A percentile compares a stretch with the other conserved stretches of the same genome.
These are phyloP conservation scores for Perilla frutescens DNA, from an alignment of 257 asterid genomes.

Conservation along the genomic window DNA sequence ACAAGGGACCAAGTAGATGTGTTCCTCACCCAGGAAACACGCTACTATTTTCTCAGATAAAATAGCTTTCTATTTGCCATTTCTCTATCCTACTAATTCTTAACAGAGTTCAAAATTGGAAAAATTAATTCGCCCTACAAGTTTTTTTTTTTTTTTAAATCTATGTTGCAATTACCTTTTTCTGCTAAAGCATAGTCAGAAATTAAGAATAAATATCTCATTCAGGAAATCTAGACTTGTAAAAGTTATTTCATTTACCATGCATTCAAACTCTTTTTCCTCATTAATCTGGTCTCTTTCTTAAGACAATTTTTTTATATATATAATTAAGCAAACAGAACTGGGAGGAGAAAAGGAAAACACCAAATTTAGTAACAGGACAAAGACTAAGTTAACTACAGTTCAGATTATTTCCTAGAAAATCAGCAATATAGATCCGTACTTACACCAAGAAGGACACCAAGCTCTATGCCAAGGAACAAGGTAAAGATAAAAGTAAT, in stretches of 20 bases:
- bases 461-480: conserved; percentile 97
- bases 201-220: neutral
- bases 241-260: conserved; percentile 2
- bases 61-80: neutral
- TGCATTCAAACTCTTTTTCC: neutral
- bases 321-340: neutral
- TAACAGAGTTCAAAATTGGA: neutral
- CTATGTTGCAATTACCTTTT: neutral
- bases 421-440: conserved; percentile 24
- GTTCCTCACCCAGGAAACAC: conserved; percentile 5
- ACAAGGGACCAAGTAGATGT: too few species aligned
- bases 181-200: neutral
- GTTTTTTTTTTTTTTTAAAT: neutral
- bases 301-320: neutral
- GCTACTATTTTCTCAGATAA: neutral
- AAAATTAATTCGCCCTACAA: neutral
- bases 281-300: neutral
- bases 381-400: neutral
- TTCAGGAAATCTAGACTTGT: neutral
- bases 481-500: conserved; percentile 82
- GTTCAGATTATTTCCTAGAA: conserved; percentile 20
- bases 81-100: neutral
- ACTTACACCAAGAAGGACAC: conserved; percentile 96
- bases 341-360: neutral
- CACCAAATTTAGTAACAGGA: neutral